These are phyloP conservation scores for Phytophthora rubi DNA, from an alignment of 352 stramenopile genomes.

Conservation along the genomic window DNA sequence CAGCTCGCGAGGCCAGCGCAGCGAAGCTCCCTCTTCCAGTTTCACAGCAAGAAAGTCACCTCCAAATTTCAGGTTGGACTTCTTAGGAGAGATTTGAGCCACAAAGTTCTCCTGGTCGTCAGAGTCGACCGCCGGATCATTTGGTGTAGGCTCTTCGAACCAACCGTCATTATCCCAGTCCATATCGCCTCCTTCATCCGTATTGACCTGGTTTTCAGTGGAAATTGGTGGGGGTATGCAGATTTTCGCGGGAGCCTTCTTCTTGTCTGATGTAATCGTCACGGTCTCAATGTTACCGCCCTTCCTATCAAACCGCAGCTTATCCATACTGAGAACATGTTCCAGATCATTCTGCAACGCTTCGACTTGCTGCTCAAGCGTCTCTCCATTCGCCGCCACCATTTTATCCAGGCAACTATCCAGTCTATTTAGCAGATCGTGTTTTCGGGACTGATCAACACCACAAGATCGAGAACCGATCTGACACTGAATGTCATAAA, in stretches of 20 bases:
- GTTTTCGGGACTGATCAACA: slow-evolving; percentile 23
- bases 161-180: slow-evolving; percentile 36
- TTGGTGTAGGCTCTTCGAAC: slow-evolving; percentile 28
- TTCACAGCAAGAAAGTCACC: slow-evolving; percentile 39
- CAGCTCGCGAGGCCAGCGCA: slow-evolving; percentile 34
- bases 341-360: slow-evolving; percentile 26
- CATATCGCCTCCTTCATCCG: slow-evolving; percentile 14
- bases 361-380: slow-evolving; percentile 29
- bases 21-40: slow-evolving; percentile 26
- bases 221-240: background rate
- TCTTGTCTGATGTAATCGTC: background rate
- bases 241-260: background rate
- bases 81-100: slow-evolving; percentile 24
- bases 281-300: background rate
- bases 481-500: slow-evolving; percentile 46
- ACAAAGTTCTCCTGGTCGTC: slow-evolving; percentile 32
- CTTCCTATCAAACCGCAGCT: background rate
- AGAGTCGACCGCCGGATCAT: slow-evolving; percentile 18
- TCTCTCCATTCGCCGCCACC: slow-evolving; percentile 11
- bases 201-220: slow-evolving; percentile 9
- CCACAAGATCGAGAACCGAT: slow-evolving; percentile 33
- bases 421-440: slow-evolving; percentile 41
- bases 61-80: slow-evolving; percentile 39
- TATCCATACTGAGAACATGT: slow-evolving; percentile 17
- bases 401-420: slow-evolving; percentile 34